Conservation (phyloP, 176 grass and related monocot species). For the Melocanna baccifera region DNA sequence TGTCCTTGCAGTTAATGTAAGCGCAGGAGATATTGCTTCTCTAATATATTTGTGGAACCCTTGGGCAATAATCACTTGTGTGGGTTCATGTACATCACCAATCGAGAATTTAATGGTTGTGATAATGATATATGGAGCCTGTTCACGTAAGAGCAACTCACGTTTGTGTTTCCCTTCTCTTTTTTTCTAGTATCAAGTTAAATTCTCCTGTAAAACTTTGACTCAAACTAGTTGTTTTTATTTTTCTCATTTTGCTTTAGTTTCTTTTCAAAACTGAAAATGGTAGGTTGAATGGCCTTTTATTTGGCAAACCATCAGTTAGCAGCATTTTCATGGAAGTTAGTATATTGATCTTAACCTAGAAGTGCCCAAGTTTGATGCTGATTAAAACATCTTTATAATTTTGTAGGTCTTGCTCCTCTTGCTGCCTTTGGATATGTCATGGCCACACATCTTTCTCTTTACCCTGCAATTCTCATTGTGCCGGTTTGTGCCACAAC, state of each 20-base stretch:
- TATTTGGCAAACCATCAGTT: slow-evolving; percentile 7
- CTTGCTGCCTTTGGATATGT: slow-evolving; percentile 97
- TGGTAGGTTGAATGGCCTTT: not conserved
- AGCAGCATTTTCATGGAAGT: slow-evolving; percentile 14
- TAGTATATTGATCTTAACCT: not conserved
- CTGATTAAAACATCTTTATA: slow-evolving; percentile 25
- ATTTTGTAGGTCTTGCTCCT: slow-evolving; percentile 62
- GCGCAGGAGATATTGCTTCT: slow-evolving; percentile 72
- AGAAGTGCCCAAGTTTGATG: slow-evolving; percentile 25
- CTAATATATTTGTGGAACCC: slow-evolving; percentile 98
- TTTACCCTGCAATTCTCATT: slow-evolving; percentile 86
- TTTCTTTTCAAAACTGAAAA: slow-evolving; percentile 3
- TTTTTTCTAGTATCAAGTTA: not conserved
- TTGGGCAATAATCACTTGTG: slow-evolving; percentile 79
- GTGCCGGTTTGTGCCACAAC: slow-evolving; percentile 58
- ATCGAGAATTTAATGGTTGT: slow-evolving; percentile 95
- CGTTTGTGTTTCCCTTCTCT: slow-evolving; percentile 13
- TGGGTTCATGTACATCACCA: slow-evolving; percentile 86
- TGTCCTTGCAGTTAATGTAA: slow-evolving; percentile 50
- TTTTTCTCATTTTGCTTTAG: not conserved
- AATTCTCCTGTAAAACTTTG: not conserved
- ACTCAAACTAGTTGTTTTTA: slow-evolving; percentile 4
- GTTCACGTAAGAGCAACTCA: slow-evolving; percentile 57
- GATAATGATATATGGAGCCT: slow-evolving; percentile 81
- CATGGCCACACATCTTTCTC: slow-evolving; percentile 81